phyloP scores from a whole-genome alignment of 1,139 yeast species.

The Geotrichum citri-aurantii region DNA sequence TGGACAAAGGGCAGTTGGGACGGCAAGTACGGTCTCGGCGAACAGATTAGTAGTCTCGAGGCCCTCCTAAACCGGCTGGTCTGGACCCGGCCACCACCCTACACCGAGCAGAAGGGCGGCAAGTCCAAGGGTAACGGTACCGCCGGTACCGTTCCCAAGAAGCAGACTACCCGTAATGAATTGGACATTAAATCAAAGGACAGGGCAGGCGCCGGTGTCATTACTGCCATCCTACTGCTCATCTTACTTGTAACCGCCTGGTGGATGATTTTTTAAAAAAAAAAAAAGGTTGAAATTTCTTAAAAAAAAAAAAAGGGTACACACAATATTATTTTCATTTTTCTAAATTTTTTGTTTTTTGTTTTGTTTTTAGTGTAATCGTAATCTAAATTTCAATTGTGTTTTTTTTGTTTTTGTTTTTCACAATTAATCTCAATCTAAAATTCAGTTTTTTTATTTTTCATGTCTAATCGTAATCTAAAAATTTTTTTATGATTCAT shows the following conservation, averaged over 20 bases:
- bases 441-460: too few relatives aligned
- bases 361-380: too few relatives aligned
- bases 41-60: slow-evolving; percentile 85
- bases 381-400: too few relatives aligned
- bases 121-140: slow-evolving; percentile 37
- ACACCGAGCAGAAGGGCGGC: slow-evolving; percentile 44
- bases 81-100: slow-evolving; percentile 39
- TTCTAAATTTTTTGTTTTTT: too few relatives aligned
- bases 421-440: too few relatives aligned
- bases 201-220: slow-evolving; percentile 80
- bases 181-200: slow-evolving; percentile 43
- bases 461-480: too few relatives aligned
- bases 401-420: too few relatives aligned
- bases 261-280: slow-evolving; percentile 52
- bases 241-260: slow-evolving; percentile 59
- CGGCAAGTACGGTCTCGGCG: slow-evolving; percentile 81
- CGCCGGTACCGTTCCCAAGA: slow-evolving; percentile 29
- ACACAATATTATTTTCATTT: too few relatives aligned
- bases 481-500: too few relatives aligned
- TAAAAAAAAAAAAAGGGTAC: background rate
- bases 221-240: slow-evolving; percentile 66
- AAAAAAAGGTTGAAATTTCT: slow-evolving; percentile 29
- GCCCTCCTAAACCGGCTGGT: slow-evolving; percentile 53
- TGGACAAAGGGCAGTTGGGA: slow-evolving; percentile 77
- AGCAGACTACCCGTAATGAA: slow-evolving; percentile 4